Conservation (phyloP, 257 asterid genomes). For the Solanum arcanum region DNA sequence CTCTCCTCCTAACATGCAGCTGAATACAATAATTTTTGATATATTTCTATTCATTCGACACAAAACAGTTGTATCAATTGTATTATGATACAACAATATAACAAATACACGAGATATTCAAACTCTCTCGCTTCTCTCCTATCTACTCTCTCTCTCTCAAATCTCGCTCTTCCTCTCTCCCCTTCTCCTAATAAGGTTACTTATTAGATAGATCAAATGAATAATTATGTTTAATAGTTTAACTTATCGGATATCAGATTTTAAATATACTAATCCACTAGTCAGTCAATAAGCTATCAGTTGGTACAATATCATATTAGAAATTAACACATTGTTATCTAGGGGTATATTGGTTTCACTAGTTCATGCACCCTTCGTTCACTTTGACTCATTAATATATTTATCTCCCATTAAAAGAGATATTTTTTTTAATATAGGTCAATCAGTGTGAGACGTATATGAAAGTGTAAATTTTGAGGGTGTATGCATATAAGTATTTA, state of each 20-base stretch:
- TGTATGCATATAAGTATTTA: neutral
- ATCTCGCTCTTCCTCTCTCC: too few relatives aligned
- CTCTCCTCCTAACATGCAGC: too few relatives aligned
- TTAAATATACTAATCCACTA: too few relatives aligned
- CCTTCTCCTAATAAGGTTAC: too few relatives aligned
- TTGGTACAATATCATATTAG: neutral
- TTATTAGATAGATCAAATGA: fast-evolving
- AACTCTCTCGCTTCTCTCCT: neutral
- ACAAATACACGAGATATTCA: too few relatives aligned
- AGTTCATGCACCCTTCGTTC: neutral
- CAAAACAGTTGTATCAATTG: neutral
- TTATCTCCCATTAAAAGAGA: too few relatives aligned
- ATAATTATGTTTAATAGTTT: too few relatives aligned
- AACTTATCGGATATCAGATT: too few relatives aligned
- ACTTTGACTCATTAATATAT: neutral
- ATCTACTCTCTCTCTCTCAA: neutral
- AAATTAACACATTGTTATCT: neutral
- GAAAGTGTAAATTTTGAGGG: neutral
- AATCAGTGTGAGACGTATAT: neutral
- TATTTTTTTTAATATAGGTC: too few relatives aligned
- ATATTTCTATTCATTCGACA: neutral
- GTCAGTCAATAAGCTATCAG: neutral
- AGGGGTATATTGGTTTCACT: fast-evolving
- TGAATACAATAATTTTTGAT: too few relatives aligned
- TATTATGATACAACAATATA: too few relatives aligned